Evolutionary conservation across 192 early-diverging fungal species (phyloP), one percentile per base, ranked within the genome.

Genomic region (Geosiphon pyriformis): DNA sequence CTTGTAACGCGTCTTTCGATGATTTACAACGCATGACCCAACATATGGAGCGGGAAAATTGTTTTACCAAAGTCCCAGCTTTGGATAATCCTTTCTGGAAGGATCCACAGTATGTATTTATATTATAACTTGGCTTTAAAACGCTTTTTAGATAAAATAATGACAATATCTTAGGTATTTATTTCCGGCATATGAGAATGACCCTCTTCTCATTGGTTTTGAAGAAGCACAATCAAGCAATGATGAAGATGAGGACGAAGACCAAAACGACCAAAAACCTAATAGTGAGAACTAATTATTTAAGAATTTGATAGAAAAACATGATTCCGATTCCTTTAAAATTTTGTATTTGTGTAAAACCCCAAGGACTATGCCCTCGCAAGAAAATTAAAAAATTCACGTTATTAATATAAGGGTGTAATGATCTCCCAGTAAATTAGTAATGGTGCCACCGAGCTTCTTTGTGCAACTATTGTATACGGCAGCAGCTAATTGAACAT

Each of bases 171-270:
- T 49, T 54, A 79, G 73, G 27, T 81, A 85, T 67, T 70, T 95
- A 63, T 76, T 91, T 51, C 94, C 94, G 0, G 85, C 79, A n/a
- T 80, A 90, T 61, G 91, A 92, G 32, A 86, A 85, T 67, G 94
- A 97, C 69, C 94, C 93, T 11, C 72, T 97, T 25, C 68, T 97
- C 66, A 90, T 87, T 71, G 86, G 83, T 58, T 77, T 85, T 62
- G 84, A 84, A 60, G 88, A 93, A 61, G 82, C 75, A 30, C 83
- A 82, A 30, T 82, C 79, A 31, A 83, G 83, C n/a, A 83, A 85
- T 22, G 85, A 83, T 11, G 73, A 80, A 2, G 84, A 80, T 6
- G 70, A 68, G 31, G 23, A 69, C 26, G 56, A 59, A 30, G 53
- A 59, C 32, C 37, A 67, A 51, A 29, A 26, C 48, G 23, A 23